Conservation (phyloP, 2,329 filamentous ascomycete genomes). For the Aspergillus bombycis region DNA sequence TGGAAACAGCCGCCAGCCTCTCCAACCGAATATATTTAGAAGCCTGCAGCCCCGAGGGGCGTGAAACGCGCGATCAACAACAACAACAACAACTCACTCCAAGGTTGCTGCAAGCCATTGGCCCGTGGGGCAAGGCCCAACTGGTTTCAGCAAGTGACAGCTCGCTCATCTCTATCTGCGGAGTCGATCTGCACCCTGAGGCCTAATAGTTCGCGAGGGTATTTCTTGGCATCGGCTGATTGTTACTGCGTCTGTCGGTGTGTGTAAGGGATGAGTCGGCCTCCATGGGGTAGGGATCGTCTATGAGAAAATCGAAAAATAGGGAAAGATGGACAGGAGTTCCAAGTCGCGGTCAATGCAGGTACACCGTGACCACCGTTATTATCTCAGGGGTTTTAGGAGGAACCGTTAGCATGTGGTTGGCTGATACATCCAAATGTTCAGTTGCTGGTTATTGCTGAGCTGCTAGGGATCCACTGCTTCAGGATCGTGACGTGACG, state of each 20-base stretch:
- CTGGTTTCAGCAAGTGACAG: background rate
- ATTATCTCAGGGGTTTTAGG: background rate
- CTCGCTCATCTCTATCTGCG: background rate
- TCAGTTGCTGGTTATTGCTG: background rate
- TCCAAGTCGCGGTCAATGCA: background rate
- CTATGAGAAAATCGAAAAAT: background rate
- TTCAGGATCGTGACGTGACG: background rate
- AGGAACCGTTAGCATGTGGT: background rate
- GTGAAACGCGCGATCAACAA: background rate
- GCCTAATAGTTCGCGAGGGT: background rate
- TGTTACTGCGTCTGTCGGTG: background rate
- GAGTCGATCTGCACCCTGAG: background rate
- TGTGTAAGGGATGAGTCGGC: background rate
- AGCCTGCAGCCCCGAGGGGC: background rate
- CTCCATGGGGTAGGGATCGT: background rate
- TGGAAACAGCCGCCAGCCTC: background rate
- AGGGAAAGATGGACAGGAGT: background rate
- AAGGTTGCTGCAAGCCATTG: background rate
- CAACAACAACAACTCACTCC: background rate
- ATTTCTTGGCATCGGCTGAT: background rate
- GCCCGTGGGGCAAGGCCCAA: background rate
- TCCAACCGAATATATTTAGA: constrained; percentile 3
- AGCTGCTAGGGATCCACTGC: background rate
- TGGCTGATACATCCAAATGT: background rate
- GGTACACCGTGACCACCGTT: background rate